Base-by-base conservation (phyloP, 768 basidiomycete species). In the Cubamyces sp. region DNA sequence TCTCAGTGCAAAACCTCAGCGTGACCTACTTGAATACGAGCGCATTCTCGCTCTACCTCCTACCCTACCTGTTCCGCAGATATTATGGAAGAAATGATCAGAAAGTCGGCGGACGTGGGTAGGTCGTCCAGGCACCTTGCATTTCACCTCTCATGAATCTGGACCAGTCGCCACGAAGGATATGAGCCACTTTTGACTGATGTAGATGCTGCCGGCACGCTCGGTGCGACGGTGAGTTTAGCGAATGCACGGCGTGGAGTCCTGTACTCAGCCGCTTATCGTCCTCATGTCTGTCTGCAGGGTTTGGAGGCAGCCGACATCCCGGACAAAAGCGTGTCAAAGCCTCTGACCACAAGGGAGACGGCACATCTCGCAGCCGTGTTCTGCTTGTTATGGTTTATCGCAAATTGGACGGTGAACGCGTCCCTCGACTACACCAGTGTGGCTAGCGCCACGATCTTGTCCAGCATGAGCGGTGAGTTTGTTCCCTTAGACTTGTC, bases 381-480 rank as follows among this genome's bases (percentile, higher is more conserved):
- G 53, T 98, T 98, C 74, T 94, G 90, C 73, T 81, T 92, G 60
- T 78, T 96, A 39, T 99, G 96, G 94, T 97, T 99, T 69, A 78
- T 87, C 40, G 96, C 96, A 14, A 98, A 98, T 70, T 98, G 95
- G 93, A 74, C 87, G 12, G 77, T 96, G 30, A 97, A 96, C 71
- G 88, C 87, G 0, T 81, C 91, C 19, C 80, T 98, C 47, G 87
- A 84, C 30, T 91, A 88, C 71, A 98, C 96, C 1, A 94, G 88
- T 68, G 96, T 98, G n/a, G 92, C 93, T 2, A 96, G 94, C 73
- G 86, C 92, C 19, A 97, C 96, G 4, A 88, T 98, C 40, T 75
- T 97, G 54, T 90, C 92, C 1, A 87, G 89, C 70, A 96, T 87
- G 80, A 95, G 93, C 66, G 94, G 96, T 94, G 66, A 39, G 47